Base-by-base conservation (phyloP, 2,329 filamentous ascomycete genomes). In the Furcasterigmium furcatum region DNA sequence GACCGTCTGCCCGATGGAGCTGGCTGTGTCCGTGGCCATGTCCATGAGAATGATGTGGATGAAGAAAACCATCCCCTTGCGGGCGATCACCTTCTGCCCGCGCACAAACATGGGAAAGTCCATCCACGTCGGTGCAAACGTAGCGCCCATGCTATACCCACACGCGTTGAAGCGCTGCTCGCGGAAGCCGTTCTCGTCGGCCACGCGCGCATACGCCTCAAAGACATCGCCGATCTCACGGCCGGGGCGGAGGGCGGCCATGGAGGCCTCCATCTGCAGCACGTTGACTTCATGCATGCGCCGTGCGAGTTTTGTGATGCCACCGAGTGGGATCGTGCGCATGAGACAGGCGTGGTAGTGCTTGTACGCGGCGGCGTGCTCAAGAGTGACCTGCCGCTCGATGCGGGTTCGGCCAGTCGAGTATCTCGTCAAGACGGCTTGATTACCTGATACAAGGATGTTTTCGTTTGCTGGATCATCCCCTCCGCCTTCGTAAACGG, bases 21-120 rank as follows among this genome's bases (percentile, higher is more conserved):
- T 63, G n/a, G 58, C 61, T 10, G 60, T 63, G 47, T 63, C 58
- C 18, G 60, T 63, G 10, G 53, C 59, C 49, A 56, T 62, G 39
- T 63, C 60, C 60, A 63, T 63, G 20, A 63, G 51, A 43, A 63
- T 63, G 29, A 63, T 63, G 47, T 63, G 60, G 27, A 63, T 62
- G 43, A 63, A 63, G 46, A 60, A 63, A 4, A 63, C 56, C 60
- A 63, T 63, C 19, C 45, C 45, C 40, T 43, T 39, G 30, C 32
- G 36, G 18, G 34, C 45, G 6, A 46, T 16, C 12, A 46, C 39
- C 20, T 43, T 32, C 32, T 46, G 45, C 7, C 45, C 45, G 19
- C 45, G 45, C 40, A 46, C 41, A 24, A 46, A 46, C 45, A 46
- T 46, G 21, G 45, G 45, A 32, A 32, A 46, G 45, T 46, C 45